Evolutionary conservation across 2,329 filamentous ascomycete species (phyloP).

Genomic region (Diaporthe ilicicola): DNA sequence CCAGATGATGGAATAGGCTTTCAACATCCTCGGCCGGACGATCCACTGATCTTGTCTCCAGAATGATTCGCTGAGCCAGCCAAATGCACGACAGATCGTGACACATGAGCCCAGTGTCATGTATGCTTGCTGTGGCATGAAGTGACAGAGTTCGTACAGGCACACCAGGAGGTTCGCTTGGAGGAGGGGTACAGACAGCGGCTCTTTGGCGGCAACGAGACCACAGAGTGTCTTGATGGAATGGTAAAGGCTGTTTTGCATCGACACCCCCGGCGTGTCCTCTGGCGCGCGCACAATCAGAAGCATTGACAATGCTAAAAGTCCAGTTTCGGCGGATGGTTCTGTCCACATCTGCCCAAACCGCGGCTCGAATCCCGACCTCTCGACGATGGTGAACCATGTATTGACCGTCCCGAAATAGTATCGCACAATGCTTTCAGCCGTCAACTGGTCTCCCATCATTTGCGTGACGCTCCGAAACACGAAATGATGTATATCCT

Average conservation of each 20-base stretch:
- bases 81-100: slow-evolving; percentile 40
- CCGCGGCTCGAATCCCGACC: slow-evolving; percentile 36
- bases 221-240: slow-evolving; percentile 39
- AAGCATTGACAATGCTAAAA: slow-evolving; percentile 41
- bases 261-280: slow-evolving; percentile 33
- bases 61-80: slow-evolving; percentile 39
- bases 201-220: slow-evolving; percentile 38
- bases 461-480: slow-evolving; percentile 40
- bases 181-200: slow-evolving; percentile 38
- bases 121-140: slow-evolving; percentile 42
- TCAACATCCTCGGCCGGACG: slow-evolving; percentile 36
- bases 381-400: slow-evolving; percentile 43
- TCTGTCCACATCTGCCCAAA: slow-evolving; percentile 39
- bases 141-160: slow-evolving; percentile 41
- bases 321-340: slow-evolving; percentile 40
- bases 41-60: slow-evolving; percentile 38
- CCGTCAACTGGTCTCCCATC: slow-evolving; percentile 35
- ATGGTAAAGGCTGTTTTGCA: slow-evolving; percentile 39
- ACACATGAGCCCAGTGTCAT: slow-evolving; percentile 40
- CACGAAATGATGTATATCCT: slow-evolving; percentile 39
- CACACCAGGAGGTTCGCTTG: slow-evolving; percentile 42
- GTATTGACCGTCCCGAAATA: slow-evolving; percentile 41
- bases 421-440: slow-evolving; percentile 37
- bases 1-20: slow-evolving; percentile 42
- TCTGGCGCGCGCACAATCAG: slow-evolving; percentile 38